These are phyloP conservation scores for Barnettozyma botsteinii DNA, from an alignment of 805 yeast species.

Conservation along the genomic window DNA sequence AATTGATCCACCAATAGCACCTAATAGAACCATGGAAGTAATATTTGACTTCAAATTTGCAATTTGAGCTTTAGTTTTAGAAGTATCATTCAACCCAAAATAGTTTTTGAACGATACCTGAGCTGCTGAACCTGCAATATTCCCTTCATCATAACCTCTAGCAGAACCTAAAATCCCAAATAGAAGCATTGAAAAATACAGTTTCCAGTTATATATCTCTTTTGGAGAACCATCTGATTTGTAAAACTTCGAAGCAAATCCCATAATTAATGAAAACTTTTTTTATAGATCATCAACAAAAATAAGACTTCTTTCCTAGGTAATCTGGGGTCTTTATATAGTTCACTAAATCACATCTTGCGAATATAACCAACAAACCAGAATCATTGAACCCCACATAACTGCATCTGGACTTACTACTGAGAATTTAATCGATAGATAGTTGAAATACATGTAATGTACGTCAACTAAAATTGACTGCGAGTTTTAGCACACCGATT, in stretches of 20 bases:
- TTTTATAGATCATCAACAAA: too few relatives aligned
- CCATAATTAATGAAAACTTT: too few relatives aligned
- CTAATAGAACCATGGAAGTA: slow-evolving; percentile 53
- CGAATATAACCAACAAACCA: too few relatives aligned
- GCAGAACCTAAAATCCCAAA: slow-evolving; percentile 54
- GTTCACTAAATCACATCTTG: too few relatives aligned
- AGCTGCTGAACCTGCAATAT: slow-evolving; percentile 39
- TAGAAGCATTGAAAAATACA: slow-evolving; percentile 39
- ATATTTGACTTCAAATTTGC: slow-evolving; percentile 48
- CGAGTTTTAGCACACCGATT: too few relatives aligned
- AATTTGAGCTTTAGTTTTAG: slow-evolving; percentile 29
- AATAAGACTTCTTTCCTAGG: too few relatives aligned
- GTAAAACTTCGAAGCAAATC: slow-evolving; percentile 14
- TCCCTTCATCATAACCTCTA: slow-evolving; percentile 55
- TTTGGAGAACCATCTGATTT: slow-evolving; percentile 28
- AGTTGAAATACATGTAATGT: too few relatives aligned
- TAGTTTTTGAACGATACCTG: slow-evolving; percentile 36
- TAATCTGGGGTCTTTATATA: too few relatives aligned
- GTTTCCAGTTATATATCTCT: slow-evolving; percentile 42
- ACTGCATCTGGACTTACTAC: too few relatives aligned
- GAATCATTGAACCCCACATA: too few relatives aligned
- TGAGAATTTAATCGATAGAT: too few relatives aligned
- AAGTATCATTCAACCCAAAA: slow-evolving; percentile 40
- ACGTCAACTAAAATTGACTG: too few relatives aligned
- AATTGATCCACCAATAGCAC: slow-evolving; percentile 49